Base-by-base conservation (phyloP, 176 grass and related monocot genomes). In the Triticum monococcum region DNA sequence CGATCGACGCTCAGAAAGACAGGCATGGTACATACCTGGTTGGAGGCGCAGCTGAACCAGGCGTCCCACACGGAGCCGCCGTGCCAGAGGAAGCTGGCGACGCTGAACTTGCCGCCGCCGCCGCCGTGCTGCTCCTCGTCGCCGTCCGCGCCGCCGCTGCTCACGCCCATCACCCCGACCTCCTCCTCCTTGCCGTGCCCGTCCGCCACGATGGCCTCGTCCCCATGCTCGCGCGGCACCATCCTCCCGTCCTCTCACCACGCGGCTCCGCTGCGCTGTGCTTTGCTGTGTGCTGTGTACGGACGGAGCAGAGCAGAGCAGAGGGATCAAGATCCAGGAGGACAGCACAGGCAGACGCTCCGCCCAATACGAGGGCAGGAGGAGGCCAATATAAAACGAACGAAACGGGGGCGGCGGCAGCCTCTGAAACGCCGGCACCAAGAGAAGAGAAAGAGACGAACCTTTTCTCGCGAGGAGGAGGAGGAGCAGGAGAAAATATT, bases 31-130 rank as follows among this genome's bases (percentile, higher is more conserved):
- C n/a, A 16, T 13, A 94, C 97, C 97, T 99, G 97, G 64, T 99
- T 99, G 72, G 97, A 99, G 64, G 97, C 89, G 72, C 97, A 99
- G 85, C 97, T 97, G 94, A 99, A 99, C 97, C 97, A 99, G 0
- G 97, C 94, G 90, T 99, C 97, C 80, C 95, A 99, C 52, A 97
- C 92, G 23, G 97, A 99, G 63, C 97, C 97, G 30, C 97, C 97
- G 77, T 99, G 97, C 97, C 97, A 99, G 45, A 99, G 91, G 12
- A 95, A 4, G 89, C 68, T 89, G 81, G 79, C 89, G 79, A 95
- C 77, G 78, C 78, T 91, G 43, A 91, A 89, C 16, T 26, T 41
- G 61, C 82, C 88, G 69, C 80, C 56, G 35, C 69, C 71, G 45
- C 69, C 71, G 46, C 77, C 77, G 79, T 83, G 86, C 59, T 78